Base-by-base conservation (phyloP, 2,329 filamentous ascomycete genomes). In the Diaporthe australafricana region DNA sequence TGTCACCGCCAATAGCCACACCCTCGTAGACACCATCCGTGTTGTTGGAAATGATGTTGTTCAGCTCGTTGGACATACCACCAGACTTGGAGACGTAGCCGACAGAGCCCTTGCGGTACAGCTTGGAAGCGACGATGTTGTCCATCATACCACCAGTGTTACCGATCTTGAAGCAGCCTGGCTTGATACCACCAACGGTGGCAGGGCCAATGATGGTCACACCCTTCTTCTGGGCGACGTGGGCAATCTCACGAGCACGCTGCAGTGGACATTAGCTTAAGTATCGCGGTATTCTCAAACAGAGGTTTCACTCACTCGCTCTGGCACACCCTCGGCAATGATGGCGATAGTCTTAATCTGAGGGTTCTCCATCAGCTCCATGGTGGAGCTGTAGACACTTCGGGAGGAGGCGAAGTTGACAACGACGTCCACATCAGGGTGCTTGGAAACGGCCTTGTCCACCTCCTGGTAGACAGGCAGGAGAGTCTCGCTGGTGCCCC, bases 81-180 rank as follows among this genome's bases (percentile, higher is more conserved):
- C 96, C 96, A 72, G 96, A 99, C 90, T 99, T 99, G 90, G 96
- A 98, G 85, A 99, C 96, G 86, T 99, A 99, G 79, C 94, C 96
- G 77, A 99, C 95, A 78, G 96, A 98, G 79, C 96, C 96, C 87
- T 96, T 96, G 86, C 96, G 96, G 92, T 99, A 99, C 74, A 99
- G 94, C 92, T 99, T 99, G 84, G 96, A 98, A 78, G 96, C 95
- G 76, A 99, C 96, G 80, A 99, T 99, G 91, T 99, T 99, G 91
- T 99, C 96, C 96, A 99, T 99, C 96, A 99, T 99, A 86, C 96
- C 96, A 90, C 96, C 96, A 80, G 96, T 99, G 91, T 99, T 99
- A 84, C 96, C 96, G 77, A 99, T 99, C 91, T 98, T 99, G 93
- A 96, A 99, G 84, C 94, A 94, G 84, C 96, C 96, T 75, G 96